A percentile compares a stretch with the other conserved stretches of the same genome.
Conservation (phyloP, 2,329 filamentous ascomycete genomes). For the Trichophyton rubrum region DNA sequence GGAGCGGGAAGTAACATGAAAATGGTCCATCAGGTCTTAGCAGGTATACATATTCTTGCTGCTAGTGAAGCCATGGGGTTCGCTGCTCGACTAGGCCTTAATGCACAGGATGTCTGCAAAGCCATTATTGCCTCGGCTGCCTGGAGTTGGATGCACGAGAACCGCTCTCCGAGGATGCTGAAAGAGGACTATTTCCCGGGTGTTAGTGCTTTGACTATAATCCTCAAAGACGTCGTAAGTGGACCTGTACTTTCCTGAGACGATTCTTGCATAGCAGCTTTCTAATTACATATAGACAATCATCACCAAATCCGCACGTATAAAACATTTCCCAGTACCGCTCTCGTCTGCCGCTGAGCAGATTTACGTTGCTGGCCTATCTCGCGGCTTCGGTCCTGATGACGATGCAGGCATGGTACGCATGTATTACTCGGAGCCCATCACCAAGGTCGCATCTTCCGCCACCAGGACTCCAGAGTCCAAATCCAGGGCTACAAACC, state of each 20-base stretch:
- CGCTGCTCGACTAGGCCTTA: conserved; percentile 44
- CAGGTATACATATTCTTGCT: conserved; percentile 50
- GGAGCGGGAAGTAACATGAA: conserved; percentile 52
- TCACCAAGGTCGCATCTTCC: conserved; percentile 26
- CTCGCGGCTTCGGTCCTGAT: conserved; percentile 43
- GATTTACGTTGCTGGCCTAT: conserved; percentile 48
- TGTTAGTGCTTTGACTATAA: conserved; percentile 48
- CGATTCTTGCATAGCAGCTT: background rate
- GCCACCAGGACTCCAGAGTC: conserved; percentile 23
- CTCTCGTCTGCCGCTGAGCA: conserved; percentile 54
- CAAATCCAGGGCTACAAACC: conserved; percentile 25
- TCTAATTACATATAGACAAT: conserved; percentile 36
- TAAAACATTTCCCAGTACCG: conserved; percentile 46
- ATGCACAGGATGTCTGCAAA: conserved; percentile 33
- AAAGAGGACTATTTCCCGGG: conserved; percentile 42
- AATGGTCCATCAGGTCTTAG: conserved; percentile 52
- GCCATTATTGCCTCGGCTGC: conserved; percentile 38
- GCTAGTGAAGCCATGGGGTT: conserved; percentile 50
- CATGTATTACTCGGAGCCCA: conserved; percentile 36
- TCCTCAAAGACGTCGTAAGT: conserved; percentile 44
- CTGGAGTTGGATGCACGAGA: conserved; percentile 52
- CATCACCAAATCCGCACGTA: conserved; percentile 53
- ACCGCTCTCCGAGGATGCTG: conserved; percentile 45
- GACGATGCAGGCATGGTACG: conserved; percentile 47
- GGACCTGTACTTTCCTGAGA: background rate